Base-by-base conservation (phyloP, 2,329 filamentous ascomycete species). In the Rutstroemia sp. region DNA sequence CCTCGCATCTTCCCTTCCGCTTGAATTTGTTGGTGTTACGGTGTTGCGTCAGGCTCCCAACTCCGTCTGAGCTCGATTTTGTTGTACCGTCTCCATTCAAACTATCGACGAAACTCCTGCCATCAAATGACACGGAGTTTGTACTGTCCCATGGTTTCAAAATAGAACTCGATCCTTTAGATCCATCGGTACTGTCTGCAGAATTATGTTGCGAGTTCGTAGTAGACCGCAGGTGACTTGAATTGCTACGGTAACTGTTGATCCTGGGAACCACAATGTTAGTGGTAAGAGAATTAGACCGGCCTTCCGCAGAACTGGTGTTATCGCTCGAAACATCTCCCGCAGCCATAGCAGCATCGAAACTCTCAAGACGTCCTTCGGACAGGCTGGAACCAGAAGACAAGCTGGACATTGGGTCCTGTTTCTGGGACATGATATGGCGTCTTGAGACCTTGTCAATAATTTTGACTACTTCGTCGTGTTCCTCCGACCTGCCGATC, bases 401-500 rank as follows among this genome's bases (percentile, higher is more conserved):
- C 57, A 78, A 76, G 17, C 76, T 75, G 57, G 73, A 75, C 4
- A 6, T 38, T 16, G 70, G 60, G 9, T 71, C 70, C 14, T 73
- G 72, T 45, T 71, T 76, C 48, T 73, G 72, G 50, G 69, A 73
- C 46, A 78, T 67, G 8, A 75, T 68, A 57, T 92, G 87, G 36
- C 79, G 84, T 66, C 78, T 83, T 19, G 88, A 82, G 49, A 91
- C 86, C 48, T 83, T 85, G 61, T 95, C 86, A 50, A 96, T 89
- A 38, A 94, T 80, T 62, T 78, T 80, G 40, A 91, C 72, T 8
- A 96, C 81, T 39, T 81, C 80, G 48, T 84, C 77, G 44, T 83
- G 83, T 68, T 96, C 89, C 59, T 81, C 76, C 30, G 86, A 78
- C 38, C 92, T 82, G 3, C 92, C 92, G 61, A 96, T 88, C 78